These are phyloP conservation scores for Candida broadrunensis DNA, from an alignment of 805 yeast species.

Conservation along the genomic window DNA sequence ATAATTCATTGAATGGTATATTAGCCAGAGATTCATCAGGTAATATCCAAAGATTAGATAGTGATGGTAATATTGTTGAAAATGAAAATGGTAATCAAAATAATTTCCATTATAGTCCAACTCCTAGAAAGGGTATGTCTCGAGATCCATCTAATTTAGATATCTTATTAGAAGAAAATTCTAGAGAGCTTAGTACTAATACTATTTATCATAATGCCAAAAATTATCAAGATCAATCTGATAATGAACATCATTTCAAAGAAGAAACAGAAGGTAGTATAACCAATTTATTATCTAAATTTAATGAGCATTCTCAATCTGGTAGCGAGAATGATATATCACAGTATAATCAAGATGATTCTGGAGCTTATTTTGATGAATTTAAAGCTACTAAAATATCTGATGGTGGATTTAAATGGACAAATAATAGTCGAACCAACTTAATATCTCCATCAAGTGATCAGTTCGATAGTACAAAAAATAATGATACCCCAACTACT, in stretches of 20 bases:
- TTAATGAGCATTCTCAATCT: conserved; percentile 1
- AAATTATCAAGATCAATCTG: no score
- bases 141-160: conserved; percentile 17
- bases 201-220: conserved; percentile 2
- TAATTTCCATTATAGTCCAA: not conserved
- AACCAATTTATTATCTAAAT: conserved; percentile 4
- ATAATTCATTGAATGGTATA: conserved; percentile 21
- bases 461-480: conserved; percentile 4
- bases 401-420: conserved; percentile 32
- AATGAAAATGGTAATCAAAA: conserved; percentile 1
- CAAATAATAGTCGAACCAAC: conserved; percentile 10
- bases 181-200: conserved; percentile 14
- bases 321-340: conserved; percentile 1
- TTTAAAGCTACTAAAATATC: conserved; percentile 24
- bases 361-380: conserved; percentile 17
- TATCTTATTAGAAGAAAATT: conserved; percentile 28
- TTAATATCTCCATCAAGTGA: conserved; percentile 11
- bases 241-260: not conserved
- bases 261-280: conserved; percentile 5
- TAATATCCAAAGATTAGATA: conserved; percentile 43
- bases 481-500: conserved; percentile 3
- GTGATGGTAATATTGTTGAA: conserved; percentile 42
- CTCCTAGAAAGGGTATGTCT: not conserved
- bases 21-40: conserved; percentile 27
- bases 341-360: conserved; percentile 4